Evolutionary conservation across 495 filamentous ascomycete species (phyloP).

Genomic region (Tuber borchii): DNA sequence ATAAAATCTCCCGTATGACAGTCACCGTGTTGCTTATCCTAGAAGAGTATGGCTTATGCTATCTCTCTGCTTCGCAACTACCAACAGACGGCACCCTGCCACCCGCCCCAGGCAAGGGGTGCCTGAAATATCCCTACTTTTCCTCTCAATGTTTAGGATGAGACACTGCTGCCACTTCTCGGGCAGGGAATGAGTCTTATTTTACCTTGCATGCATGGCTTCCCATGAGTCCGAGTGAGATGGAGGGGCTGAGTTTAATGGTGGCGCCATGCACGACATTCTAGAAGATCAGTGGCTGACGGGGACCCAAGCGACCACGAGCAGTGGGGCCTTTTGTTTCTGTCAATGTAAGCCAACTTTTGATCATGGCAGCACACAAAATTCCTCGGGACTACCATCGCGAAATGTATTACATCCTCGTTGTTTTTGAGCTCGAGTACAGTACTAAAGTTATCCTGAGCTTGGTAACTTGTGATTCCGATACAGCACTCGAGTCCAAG

Average conservation of each 20-base stretch:
- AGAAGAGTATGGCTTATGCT: not conserved
- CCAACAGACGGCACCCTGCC: not conserved
- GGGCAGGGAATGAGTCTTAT: not conserved
- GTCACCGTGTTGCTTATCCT: not conserved
- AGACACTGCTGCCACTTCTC: not conserved
- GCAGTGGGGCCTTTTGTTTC: not conserved
- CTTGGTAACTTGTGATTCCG: not conserved
- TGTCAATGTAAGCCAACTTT: not conserved
- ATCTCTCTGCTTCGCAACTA: not conserved
- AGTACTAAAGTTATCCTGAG: not conserved
- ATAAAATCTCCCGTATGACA: not conserved
- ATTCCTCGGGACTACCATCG: not conserved
- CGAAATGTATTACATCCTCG: not conserved
- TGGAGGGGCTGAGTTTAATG: not conserved
- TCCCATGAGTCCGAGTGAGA: not conserved
- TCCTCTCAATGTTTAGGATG: too few relatives aligned
- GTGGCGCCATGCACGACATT: not conserved
- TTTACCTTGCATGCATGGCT: not conserved
- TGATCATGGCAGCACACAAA: not conserved
- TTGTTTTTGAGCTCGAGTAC: not conserved
- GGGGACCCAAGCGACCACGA: not conserved
- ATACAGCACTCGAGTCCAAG: not conserved
- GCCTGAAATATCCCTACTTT: too few relatives aligned
- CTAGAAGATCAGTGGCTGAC: not conserved
- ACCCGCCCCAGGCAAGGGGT: not conserved